phyloP scores from a whole-genome alignment of 2,329 filamentous ascomycete species.

The Nothopassalora personata region DNA sequence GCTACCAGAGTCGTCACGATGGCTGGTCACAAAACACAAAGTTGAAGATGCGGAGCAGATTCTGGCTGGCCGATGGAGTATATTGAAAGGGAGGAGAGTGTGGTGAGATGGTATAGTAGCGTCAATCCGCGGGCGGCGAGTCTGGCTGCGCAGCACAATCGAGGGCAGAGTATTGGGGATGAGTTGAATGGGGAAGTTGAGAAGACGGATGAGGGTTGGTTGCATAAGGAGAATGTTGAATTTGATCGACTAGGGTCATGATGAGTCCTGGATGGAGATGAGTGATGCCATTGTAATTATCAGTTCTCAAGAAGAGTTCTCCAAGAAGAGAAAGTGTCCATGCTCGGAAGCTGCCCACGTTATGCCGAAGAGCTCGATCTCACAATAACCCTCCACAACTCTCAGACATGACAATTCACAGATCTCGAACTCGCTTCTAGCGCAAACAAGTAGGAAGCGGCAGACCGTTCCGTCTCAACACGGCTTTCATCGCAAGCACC shows the following conservation, averaged over 20 bases:
- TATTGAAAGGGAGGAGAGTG: constrained; percentile 43
- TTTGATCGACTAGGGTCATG: not conserved
- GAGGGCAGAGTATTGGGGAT: constrained; percentile 7
- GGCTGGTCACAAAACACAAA: constrained; percentile 43
- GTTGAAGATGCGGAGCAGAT: constrained; percentile 46
- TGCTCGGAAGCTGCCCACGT: no score
- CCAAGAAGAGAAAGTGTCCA: no score
- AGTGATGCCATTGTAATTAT: no score
- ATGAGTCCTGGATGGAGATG: no score
- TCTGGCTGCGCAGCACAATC: constrained; percentile 16
- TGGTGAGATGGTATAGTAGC: constrained; percentile 32
- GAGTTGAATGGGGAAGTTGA: not conserved
- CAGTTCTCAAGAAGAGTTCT: no score
- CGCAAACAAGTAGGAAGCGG: constrained; percentile 18
- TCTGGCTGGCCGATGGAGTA: constrained; percentile 45
- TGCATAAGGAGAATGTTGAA: constrained; percentile 7
- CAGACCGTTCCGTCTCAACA: constrained; percentile 22
- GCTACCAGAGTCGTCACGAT: constrained; percentile 45
- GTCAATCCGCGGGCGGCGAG: constrained; percentile 29
- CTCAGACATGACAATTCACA: not conserved
- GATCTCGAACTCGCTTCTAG: constrained; percentile 7
- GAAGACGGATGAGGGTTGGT: constrained; percentile 6
- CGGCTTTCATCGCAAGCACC: constrained; percentile 23
- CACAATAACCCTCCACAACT: not conserved
- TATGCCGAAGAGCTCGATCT: not conserved